Evolutionary conservation across 2,329 filamentous ascomycete genomes (phyloP), one percentile per base, ranked within the genome.

Genomic region (Cordyceps tenuipes): DNA sequence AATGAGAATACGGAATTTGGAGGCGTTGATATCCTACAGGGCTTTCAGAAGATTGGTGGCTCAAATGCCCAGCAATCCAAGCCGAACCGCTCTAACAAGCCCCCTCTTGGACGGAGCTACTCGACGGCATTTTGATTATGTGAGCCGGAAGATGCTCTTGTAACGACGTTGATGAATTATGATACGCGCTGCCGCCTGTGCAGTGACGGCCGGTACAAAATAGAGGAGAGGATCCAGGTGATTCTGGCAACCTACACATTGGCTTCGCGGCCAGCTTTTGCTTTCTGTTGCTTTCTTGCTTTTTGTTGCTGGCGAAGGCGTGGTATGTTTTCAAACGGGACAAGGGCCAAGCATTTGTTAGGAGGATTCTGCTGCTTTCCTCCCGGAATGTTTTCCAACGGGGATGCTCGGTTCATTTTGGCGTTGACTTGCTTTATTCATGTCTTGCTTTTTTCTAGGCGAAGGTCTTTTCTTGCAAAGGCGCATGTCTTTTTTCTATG

Each of bases 11-110:
- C 82, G 61, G 84, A 86, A 48, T 78, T 77, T 62, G 73, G 81
- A 15, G 83, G 81, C 1, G 79, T 91, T 55, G 88, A 91, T 66
- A 86, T 91, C 64, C 80, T 89, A 50, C 85, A 89, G 68, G 87
- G 87, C 10, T 91, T 91, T 67, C 83, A 87, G 69, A 88, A 86
- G 75, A 91, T 91, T 69, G 88, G 88, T n/a, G 39, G 34, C 51
- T 75, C 77, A 50, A 76, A 69, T 64, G 68, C 69, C 34, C 69
- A 75, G 63, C 48, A 67, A 60, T 60, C 69, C 62, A 71, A 70
- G 62, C 69, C 66, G 46, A 63, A 68, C 39, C 67, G 67, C 61
- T 64, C 65, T 17, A 69, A 68, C 31, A 77, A 75, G 64, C 72
- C 74, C 48, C 63, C 63, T 48, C 63, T 74, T 56, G 71, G 69